Evolutionary conservation across 73 alveolate genomes (phyloP), one percentile per base, ranked within the genome.

Genomic region (Breviolum minutum): DNA sequence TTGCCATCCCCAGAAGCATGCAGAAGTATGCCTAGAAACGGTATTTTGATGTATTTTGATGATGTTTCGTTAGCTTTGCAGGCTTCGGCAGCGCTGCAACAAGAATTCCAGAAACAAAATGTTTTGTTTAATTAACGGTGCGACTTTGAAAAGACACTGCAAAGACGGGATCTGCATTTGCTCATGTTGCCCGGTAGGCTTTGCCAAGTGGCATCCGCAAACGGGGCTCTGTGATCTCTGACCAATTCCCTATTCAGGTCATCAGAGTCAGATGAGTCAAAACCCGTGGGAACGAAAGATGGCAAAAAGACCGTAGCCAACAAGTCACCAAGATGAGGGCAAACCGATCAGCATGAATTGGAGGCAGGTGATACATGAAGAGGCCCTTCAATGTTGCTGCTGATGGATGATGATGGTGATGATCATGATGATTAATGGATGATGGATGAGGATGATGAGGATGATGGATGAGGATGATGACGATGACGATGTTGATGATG

Each of bases 211-310:
- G 88, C 30, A 70, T 91, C 64, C 87, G 88, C 66, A 91, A 91
- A 76, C 87, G 88, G 30, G 81, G 85, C 97, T 77, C 84, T 29
- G 97, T 73, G 76, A 91, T 91, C 64, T 40, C 88, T 12, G 97
- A 91, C 63, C 97, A 30, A 60, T 91, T 91, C 48, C 97, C 97
- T 4, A 70, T 91, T 32, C 84, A 91, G 97, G 97, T 76, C 1
- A 22, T 68, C 77, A 2, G 77, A 17, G 77, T 22, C 77, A 17
- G 77, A 14, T 68, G 77, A 22, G 77, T 68, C 54, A 40, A 40
- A 40, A 2, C 54, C 54, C 54, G 3, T 40, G 54, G 54, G 54
- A 40, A 40, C 5, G 54, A 40, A 40, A 40, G 54, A 40, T 3
- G 54, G 54, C 54, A 40, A 40, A 3, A 2, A 40, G 54, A 40